Base-by-base conservation (phyloP, 2,329 filamentous ascomycete genomes). In the Talaromyces rugulosus region DNA sequence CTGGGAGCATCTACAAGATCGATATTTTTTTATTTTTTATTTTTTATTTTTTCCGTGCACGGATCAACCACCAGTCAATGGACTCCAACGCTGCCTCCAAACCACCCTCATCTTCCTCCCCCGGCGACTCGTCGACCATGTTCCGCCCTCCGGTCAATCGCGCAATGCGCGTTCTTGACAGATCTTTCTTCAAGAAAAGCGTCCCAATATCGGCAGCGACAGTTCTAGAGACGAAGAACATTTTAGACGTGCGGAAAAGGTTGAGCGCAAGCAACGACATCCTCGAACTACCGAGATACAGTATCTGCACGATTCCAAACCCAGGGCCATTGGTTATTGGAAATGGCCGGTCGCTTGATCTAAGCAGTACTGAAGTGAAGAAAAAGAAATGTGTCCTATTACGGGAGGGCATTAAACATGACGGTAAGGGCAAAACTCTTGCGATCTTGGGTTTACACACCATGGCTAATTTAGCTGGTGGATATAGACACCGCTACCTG, bases 101-200 rank as follows among this genome's bases (percentile, higher is more conserved):
- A 8, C n/a, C 27, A n/a, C 31, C 9, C 6, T 51, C 18, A 47
- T 8, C 56, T 30, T 50, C 36, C 12, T 30, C 58, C 34, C 9
- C 33, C 56, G 42, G 12, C 31, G 27, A 18, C 47, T 61, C 27
- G 28, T 52, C 53, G 6, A 60, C 63, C 47, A 86, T 87, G 83
- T 91, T 96, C 75, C 87, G 88, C 66, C 91, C 92, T 54, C 92
- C 93, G 28, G 82, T 92, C 63, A 89, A 94, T 69, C 89, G 90
- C 74, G 87, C 89, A 63, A 90, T 91, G 80, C 87, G 87, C 72
- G 84, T 85, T 56, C 86, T 99, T 66, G 93, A 99, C 78, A 88
- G 91, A 67, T 83, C 88, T 16, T 88, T 96, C 66, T 98, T 98
- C 80, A 82, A 85, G 58, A 91, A 89, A 74, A 90, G 83, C 0